Conservation (phyloP, 768 basidiomycete species). For the Trametes cubensis region DNA sequence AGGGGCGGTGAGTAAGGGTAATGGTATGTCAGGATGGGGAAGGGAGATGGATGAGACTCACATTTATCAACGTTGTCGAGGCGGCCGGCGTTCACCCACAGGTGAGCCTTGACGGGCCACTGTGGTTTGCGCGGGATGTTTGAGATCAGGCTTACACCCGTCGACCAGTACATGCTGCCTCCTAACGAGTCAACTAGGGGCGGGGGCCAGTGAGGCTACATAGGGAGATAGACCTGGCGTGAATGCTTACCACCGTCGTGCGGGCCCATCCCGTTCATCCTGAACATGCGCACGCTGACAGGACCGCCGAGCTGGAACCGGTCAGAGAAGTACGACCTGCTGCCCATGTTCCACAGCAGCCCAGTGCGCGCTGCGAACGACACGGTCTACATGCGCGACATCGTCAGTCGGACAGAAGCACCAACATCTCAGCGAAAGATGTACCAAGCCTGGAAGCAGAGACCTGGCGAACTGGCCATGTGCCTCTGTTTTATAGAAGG, state of each 20-base stretch:
- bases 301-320: conserved; percentile 95
- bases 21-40: no score
- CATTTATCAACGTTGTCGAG: conserved; percentile 63
- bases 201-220: neutral
- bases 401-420: conserved; percentile 7
- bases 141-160: conserved; percentile 74
- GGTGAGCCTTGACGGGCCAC: conserved; percentile 87
- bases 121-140: conserved; percentile 69
- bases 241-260: conserved; percentile 63
- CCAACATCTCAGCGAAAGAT: conserved; percentile 35
- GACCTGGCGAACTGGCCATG: conserved; percentile 66
- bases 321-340: conserved; percentile 69
- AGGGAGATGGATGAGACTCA: conserved; percentile 36
- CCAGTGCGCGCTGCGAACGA: conserved; percentile 78
- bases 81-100: conserved; percentile 81
- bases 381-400: conserved; percentile 51
- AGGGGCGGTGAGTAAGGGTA: no score
- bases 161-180: conserved; percentile 80
- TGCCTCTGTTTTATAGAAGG: conserved; percentile 73
- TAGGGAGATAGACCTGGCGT: neutral
- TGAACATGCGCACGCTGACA: conserved; percentile 78
- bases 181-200: conserved; percentile 77
- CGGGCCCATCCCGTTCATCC: conserved; percentile 75
- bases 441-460: conserved; percentile 59
- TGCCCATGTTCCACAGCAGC: conserved; percentile 63